A percentile compares a stretch with the other conserved stretches of the same genome.
Evolutionary conservation across 306 rosid genomes (phyloP).

Genomic region (Prunus dulcis): DNA sequence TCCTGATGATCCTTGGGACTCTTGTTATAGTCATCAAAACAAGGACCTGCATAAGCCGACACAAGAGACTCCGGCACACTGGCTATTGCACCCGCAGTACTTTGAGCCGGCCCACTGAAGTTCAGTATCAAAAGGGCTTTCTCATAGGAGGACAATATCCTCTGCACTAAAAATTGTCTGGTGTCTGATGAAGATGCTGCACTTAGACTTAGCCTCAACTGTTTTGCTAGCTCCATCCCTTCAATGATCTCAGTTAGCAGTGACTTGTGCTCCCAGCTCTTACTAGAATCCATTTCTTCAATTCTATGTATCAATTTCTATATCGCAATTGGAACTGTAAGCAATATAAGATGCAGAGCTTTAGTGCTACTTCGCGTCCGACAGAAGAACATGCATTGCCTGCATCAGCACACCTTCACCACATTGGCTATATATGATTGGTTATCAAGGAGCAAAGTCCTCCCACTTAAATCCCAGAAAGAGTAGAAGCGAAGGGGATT

Average conservation of each 20-base stretch:
- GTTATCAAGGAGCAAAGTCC: constrained; percentile 11
- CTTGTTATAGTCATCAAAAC: constrained; percentile 44
- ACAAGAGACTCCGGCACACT: constrained; percentile 47
- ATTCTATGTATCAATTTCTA: not conserved
- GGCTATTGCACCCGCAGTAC: not conserved
- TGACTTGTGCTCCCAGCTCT: constrained; percentile 50
- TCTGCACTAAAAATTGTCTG: constrained; percentile 46
- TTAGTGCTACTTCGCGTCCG: constrained; percentile 12
- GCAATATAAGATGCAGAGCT: constrained; percentile 2
- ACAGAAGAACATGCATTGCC: not conserved
- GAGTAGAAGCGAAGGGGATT: constrained; percentile 18
- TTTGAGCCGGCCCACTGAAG: constrained; percentile 34
- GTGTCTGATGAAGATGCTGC: constrained; percentile 36
- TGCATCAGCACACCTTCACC: not conserved
- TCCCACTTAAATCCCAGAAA: constrained; percentile 11
- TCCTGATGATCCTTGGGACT: constrained; percentile 39
- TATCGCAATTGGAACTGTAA: not conserved
- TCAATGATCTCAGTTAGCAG: constrained; percentile 55
- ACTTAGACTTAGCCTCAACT: constrained; percentile 45
- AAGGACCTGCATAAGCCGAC: constrained; percentile 52
- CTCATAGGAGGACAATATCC: constrained; percentile 63
- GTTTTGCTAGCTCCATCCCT: constrained; percentile 71
- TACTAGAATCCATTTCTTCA: constrained; percentile 46
- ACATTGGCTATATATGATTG: constrained; percentile 4
- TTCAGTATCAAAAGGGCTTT: constrained; percentile 60